These are phyloP conservation scores for Chytriomyces sp. DNA, from an alignment of 192 early-diverging fungal genomes.

Conservation along the genomic window DNA sequence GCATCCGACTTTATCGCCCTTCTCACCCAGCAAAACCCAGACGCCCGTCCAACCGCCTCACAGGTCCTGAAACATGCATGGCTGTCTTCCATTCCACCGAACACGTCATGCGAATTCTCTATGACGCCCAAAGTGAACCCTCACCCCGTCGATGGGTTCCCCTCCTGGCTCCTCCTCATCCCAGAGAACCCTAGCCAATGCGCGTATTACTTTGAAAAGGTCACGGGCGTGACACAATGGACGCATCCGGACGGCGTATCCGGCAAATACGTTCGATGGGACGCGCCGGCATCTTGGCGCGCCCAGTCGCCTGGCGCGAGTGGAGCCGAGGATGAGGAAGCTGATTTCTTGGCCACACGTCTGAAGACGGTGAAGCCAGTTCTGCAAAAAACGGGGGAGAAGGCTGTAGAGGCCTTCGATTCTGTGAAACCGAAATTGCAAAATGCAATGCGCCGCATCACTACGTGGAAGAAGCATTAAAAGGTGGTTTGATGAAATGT, in stretches of 20 bases:
- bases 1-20: slow-evolving; percentile 72
- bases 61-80: slow-evolving; percentile 79
- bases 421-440: not conserved
- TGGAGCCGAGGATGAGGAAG: not conserved
- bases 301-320: not conserved
- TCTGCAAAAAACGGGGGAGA: not conserved
- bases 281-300: not conserved
- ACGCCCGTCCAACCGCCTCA: slow-evolving; percentile 66
- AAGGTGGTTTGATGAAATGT: not conserved
- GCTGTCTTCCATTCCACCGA: slow-evolving; percentile 45
- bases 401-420: too few species aligned
- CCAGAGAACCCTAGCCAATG: not conserved
- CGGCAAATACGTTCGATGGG: not conserved
- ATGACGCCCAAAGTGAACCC: not conserved
- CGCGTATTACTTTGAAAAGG: slow-evolving; percentile 2
- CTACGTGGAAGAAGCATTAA: not conserved
- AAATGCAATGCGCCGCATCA: not conserved
- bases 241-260: not conserved
- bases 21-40: slow-evolving; percentile 65
- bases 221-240: slow-evolving; percentile 13
- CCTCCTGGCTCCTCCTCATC: not conserved
- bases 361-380: not conserved
- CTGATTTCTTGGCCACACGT: too few species aligned
- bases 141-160: not conserved
- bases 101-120: not conserved